Base-by-base conservation (phyloP, 2,329 filamentous ascomycete genomes). In the Aspergillus proliferans region DNA sequence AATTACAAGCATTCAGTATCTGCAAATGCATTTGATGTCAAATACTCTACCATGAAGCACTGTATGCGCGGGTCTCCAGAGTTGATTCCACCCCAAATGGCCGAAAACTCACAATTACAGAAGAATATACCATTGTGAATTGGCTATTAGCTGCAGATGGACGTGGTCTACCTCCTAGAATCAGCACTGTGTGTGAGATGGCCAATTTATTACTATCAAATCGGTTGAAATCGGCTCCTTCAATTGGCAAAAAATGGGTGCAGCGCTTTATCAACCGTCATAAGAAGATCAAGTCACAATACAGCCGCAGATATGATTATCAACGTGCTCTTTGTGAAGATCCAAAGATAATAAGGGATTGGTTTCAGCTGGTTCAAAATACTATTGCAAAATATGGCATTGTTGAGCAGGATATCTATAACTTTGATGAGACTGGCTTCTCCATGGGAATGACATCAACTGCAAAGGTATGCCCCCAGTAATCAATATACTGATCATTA, bases 381-480 rank as follows among this genome's bases (percentile, higher is more conserved):
- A 38, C 34, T 38, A 38, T 38, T n/a, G 14, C 14, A 8, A 38
- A 38, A 38, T 38, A 38, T 38, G 34, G 34, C 34, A 38, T 38
- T 18, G 21, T 33, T 8, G 36, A 52, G 19, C 15, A 50, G 15
- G 46, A 54, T 52, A 48, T 55, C 40, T 60, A 52, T 41, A 58
- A 58, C 28, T 55, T 58, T 41, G 41, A 57, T 41, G 43, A 58
- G 33, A 57, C 34, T 34, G 49, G 55, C 45, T 58, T 57, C 44
- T n/a, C 46, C 39, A 58, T 57, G 43, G 54, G 54, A 15, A 33
- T 53, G 18, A 43, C 52, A 41, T 38, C 26, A 30, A 52, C 44
- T 45, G 28, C 45, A 38, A 55, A 48, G 39, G 52, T 49, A 30
- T 53, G 12, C 33, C 33, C 33, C 15, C 33, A n/a, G 33, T 36